A percentile compares a stretch with the other conserved stretches of the same genome.
These are phyloP conservation scores for Penicillium sp. DNA, from an alignment of 2,329 filamentous ascomycete genomes.

Conservation along the genomic window DNA sequence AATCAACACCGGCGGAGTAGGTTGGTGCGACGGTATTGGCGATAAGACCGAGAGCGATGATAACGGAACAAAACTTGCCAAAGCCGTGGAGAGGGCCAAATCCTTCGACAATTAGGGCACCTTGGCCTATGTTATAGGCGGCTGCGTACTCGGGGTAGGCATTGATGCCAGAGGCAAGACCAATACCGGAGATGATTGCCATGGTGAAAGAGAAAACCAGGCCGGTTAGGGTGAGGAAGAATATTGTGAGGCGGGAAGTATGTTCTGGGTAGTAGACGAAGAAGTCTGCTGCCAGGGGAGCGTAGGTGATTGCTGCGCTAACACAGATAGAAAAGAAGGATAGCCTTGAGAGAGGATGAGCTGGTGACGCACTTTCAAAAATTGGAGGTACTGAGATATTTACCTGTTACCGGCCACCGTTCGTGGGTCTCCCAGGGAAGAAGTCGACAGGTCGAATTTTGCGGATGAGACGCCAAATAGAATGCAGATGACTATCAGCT, in stretches of 20 bases:
- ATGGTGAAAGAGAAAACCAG: slow-evolving; percentile 64
- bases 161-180: slow-evolving; percentile 62
- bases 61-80: slow-evolving; percentile 68
- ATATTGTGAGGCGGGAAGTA: slow-evolving; percentile 58
- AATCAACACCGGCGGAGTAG: slow-evolving; percentile 69
- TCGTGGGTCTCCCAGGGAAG: slow-evolving; percentile 55
- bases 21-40: slow-evolving; percentile 69
- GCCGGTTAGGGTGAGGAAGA: slow-evolving; percentile 61
- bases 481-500: slow-evolving; percentile 64
- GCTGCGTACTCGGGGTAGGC: slow-evolving; percentile 58
- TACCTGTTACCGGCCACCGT: slow-evolving; percentile 56
- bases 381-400: neutral
- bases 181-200: slow-evolving; percentile 65
- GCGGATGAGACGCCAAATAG: slow-evolving; percentile 65
- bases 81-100: slow-evolving; percentile 64
- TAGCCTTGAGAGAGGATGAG: slow-evolving; percentile 43
- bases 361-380: neutral
- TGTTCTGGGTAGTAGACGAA: slow-evolving; percentile 68
- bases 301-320: slow-evolving; percentile 67
- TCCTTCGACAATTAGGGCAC: slow-evolving; percentile 67
- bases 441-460: slow-evolving; percentile 60
- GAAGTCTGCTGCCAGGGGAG: slow-evolving; percentile 67
- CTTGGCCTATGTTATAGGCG: slow-evolving; percentile 63
- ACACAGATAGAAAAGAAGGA: slow-evolving; percentile 73
- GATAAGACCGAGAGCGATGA: slow-evolving; percentile 67